Evolutionary conservation across 177 flowering plant species (phyloP).

Genomic region (Vitis hybrid): DNA sequence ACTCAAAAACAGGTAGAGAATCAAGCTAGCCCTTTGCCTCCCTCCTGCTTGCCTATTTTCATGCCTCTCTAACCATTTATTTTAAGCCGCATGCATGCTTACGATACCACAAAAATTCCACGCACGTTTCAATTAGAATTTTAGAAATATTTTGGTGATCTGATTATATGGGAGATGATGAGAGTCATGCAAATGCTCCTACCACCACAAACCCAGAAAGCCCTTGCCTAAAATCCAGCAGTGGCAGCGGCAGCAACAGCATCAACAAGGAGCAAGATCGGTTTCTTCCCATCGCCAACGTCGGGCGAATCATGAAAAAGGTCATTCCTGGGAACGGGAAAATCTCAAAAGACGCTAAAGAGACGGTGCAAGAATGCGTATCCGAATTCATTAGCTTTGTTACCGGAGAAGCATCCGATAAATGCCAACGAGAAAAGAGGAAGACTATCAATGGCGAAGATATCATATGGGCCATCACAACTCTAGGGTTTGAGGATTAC

Average conservation of each 20-base stretch:
- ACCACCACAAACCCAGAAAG: too few species aligned
- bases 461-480: constrained; percentile 40
- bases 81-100: too few species aligned
- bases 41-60: too few species aligned
- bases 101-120: too few species aligned
- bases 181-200: too few species aligned
- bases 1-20: too few species aligned
- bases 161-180: too few species aligned
- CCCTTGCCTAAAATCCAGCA: too few species aligned
- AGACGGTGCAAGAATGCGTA: constrained; percentile 36
- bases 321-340: constrained; percentile 31
- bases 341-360: constrained; percentile 40
- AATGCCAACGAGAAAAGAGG: constrained; percentile 28
- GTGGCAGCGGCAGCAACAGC: background rate
- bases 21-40: too few species aligned
- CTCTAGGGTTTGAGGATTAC: constrained; percentile 36
- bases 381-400: constrained; percentile 40
- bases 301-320: constrained; percentile 40
- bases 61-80: too few species aligned
- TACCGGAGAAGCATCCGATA: constrained; percentile 36
- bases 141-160: too few species aligned
- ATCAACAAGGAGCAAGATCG: constrained; percentile 11
- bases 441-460: constrained; percentile 25
- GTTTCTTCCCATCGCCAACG: constrained; percentile 26
- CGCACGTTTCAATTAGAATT: too few species aligned